Conservation (phyloP, 257 asterid genomes). For the Solanum microdontum region DNA sequence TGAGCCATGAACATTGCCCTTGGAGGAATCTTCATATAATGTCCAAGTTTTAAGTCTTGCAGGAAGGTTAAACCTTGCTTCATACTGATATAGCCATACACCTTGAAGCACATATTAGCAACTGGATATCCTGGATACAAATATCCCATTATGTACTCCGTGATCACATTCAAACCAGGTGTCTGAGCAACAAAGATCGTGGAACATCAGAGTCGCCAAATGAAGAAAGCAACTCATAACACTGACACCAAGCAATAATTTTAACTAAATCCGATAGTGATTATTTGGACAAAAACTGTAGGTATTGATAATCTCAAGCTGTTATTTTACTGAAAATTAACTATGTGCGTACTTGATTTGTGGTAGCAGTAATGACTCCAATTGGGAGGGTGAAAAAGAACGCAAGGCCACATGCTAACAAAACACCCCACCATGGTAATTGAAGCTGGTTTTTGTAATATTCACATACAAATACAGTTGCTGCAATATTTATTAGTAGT, state of each 20-base stretch:
- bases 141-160: constrained; percentile 93
- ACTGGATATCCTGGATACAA: constrained; percentile 98
- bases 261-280: neutral
- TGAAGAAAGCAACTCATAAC: neutral
- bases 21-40: constrained; percentile 94
- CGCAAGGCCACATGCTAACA: constrained; percentile 79
- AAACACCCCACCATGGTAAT: constrained; percentile 97
- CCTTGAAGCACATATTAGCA: constrained; percentile 97
- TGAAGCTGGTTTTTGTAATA: constrained; percentile 63
- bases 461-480: constrained; percentile 61
- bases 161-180: constrained; percentile 84
- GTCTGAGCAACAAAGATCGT: constrained; percentile 26
- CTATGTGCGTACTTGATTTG: constrained; percentile 53
- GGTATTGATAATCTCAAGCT: neutral
- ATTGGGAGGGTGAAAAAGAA: constrained; percentile 80
- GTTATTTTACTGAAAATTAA: neutral
- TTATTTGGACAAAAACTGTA: neutral
- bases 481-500: constrained; percentile 44
- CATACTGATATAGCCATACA: constrained; percentile 86
- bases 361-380: constrained; percentile 79
- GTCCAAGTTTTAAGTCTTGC: constrained; percentile 92
- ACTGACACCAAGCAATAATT: neutral
- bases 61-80: constrained; percentile 75
- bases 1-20: constrained; percentile 95
- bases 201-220: neutral